Percentiles rank a stretch among this genome's conserved stretches.
phyloP scores from a whole-genome alignment of 139 green algal genomes.

The Astrephomene gubernaculifera region DNA sequence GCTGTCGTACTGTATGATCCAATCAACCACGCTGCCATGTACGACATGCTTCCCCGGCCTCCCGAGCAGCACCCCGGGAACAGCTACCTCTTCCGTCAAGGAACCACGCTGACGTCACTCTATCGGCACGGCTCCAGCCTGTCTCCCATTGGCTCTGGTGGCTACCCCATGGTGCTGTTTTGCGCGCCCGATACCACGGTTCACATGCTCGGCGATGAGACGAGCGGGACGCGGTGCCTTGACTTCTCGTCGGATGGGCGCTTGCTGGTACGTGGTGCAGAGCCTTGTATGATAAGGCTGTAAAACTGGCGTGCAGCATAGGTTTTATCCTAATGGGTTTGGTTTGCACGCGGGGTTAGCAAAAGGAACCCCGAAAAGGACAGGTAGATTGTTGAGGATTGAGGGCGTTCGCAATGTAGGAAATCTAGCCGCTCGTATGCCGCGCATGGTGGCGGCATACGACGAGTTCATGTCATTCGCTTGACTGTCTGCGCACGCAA shows the following conservation, averaged over 20 bases:
- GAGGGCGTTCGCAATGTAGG: no score
- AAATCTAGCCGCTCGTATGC: no score
- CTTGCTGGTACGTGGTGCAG: conserved; percentile 38
- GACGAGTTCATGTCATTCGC: no score
- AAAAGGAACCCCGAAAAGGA: no score
- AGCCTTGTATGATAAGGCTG: no score
- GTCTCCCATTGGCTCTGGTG: neutral
- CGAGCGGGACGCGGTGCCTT: conserved; percentile 30
- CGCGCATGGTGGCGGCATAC: no score
- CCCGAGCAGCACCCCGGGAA: conserved; percentile 55
- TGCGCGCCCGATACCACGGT: conserved; percentile 49
- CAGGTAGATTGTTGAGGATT: no score
- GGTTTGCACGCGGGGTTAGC: no score
- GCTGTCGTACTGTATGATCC: conserved; percentile 52
- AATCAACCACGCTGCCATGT: conserved; percentile 44
- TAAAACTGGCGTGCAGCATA: no score
- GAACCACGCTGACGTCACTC: neutral
- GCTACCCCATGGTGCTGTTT: conserved; percentile 42
- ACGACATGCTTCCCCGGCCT: conserved; percentile 51
- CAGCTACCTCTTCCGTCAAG: conserved; percentile 51
- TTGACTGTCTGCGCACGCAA: no score
- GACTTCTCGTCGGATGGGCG: conserved; percentile 57
- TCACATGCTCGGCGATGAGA: conserved; percentile 50
- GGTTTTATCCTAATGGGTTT: no score
- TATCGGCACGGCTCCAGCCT: no score